These are phyloP conservation scores for Colletotrichum gloeosporioides DNA, from an alignment of 2,329 filamentous ascomycete species.

Conservation along the genomic window DNA sequence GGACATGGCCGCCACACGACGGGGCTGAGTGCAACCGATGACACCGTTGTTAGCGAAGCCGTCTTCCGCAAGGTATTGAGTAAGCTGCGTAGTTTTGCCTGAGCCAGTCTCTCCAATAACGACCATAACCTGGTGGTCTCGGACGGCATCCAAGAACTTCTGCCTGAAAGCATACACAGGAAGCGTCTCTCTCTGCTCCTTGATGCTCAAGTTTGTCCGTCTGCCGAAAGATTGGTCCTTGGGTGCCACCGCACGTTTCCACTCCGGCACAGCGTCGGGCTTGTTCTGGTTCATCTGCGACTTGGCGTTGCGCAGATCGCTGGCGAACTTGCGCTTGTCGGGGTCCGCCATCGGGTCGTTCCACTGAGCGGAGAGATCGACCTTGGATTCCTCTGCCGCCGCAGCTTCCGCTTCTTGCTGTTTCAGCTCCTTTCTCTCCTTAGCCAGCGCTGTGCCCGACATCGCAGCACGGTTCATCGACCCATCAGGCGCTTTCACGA, in stretches of 20 bases:
- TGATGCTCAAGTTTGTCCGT: conserved; percentile 89
- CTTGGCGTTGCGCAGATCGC: conserved; percentile 77
- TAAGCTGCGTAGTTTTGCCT: conserved; percentile 95
- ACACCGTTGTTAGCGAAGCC: conserved; percentile 88
- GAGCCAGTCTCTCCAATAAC: conserved; percentile 98
- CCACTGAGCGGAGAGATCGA: conserved; percentile 91
- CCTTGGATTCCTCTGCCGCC: conserved; percentile 75
- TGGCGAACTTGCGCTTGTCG: conserved; percentile 86
- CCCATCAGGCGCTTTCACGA: conserved; percentile 97
- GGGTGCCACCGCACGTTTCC: conserved; percentile 84
- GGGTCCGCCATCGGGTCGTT: conserved; percentile 93
- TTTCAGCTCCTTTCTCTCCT: conserved; percentile 86
- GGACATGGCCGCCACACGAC: conserved; percentile 96
- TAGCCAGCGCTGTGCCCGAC: conserved; percentile 86
- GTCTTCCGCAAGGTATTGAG: conserved; percentile 91
- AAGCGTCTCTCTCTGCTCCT: conserved; percentile 88
- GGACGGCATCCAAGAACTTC: conserved; percentile 86
- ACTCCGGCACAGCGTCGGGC: conserved; percentile 81
- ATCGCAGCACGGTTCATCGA: conserved; percentile 96
- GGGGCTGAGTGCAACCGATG: conserved; percentile 95
- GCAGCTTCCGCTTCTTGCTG: conserved; percentile 85
- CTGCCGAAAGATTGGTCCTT: conserved; percentile 85
- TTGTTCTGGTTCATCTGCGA: conserved; percentile 53
- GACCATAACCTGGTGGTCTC: conserved; percentile 88
- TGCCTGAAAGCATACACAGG: conserved; percentile 90